phyloP scores from a whole-genome alignment of 768 basidiomycete genomes.

The Kwoniella bestiolae region DNA sequence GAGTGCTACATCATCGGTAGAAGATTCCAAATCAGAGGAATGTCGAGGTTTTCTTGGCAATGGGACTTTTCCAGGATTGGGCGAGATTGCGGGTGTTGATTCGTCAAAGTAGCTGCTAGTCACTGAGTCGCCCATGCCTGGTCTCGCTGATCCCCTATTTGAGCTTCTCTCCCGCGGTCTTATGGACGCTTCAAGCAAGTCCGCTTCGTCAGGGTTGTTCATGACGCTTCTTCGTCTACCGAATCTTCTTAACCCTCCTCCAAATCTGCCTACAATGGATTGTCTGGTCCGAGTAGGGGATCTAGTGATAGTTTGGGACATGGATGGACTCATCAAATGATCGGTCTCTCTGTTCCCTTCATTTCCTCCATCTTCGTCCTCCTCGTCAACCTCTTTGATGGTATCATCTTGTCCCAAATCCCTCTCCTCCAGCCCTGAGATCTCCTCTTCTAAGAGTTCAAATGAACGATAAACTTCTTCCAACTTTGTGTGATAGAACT shows the following conservation, averaged over 20 bases:
- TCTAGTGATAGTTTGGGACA: neutral
- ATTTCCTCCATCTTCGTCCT: slow-evolving; percentile 34
- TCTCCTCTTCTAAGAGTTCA: slow-evolving; percentile 53
- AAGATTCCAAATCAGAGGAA: slow-evolving; percentile 37
- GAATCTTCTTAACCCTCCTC: slow-evolving; percentile 21
- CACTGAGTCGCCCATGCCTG: slow-evolving; percentile 26
- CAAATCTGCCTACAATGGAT: slow-evolving; percentile 24
- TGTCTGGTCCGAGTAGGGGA: neutral
- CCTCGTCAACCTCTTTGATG: slow-evolving; percentile 54
- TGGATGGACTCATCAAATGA: slow-evolving; percentile 18
- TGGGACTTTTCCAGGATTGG: slow-evolving; percentile 5
- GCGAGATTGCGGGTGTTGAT: slow-evolving; percentile 3
- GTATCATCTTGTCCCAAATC: slow-evolving; percentile 46
- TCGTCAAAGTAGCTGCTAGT: slow-evolving; percentile 14
- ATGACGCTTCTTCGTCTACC: slow-evolving; percentile 27
- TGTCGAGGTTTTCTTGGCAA: slow-evolving; percentile 7
- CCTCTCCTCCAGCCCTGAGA: slow-evolving; percentile 56
- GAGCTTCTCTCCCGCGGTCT: slow-evolving; percentile 25
- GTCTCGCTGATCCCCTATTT: slow-evolving; percentile 9
- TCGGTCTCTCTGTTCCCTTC: slow-evolving; percentile 26
- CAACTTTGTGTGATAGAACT: slow-evolving; percentile 80
- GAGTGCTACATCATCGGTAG: slow-evolving; percentile 22
- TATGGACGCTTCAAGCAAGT: slow-evolving; percentile 51
- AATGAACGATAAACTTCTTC: slow-evolving; percentile 63
- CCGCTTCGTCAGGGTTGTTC: slow-evolving; percentile 44